These are phyloP conservation scores for Thymus mandschuricus DNA, from an alignment of 257 asterid genomes.

Conservation along the genomic window DNA sequence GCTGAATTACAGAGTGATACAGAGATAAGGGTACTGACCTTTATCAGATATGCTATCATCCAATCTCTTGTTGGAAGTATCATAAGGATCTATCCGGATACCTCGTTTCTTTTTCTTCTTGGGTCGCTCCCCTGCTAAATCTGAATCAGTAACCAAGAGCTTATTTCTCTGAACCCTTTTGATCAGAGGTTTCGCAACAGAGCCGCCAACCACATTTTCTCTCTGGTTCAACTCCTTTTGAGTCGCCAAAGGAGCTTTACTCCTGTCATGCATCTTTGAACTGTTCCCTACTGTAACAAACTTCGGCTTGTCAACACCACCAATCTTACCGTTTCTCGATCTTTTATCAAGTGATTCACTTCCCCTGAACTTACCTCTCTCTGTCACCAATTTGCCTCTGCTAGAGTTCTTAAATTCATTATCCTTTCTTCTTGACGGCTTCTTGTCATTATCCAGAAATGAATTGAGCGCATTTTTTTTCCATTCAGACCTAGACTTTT, in stretches of 20 bases:
- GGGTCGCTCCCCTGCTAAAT: conserved; percentile 42
- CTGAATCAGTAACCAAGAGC: conserved; percentile 40
- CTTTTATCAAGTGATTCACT: conserved; percentile 39
- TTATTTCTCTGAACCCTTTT: conserved; percentile 50
- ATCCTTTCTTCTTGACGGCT: conserved; percentile 34
- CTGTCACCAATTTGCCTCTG: conserved; percentile 27
- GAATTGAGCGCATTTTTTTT: conserved; percentile 22
- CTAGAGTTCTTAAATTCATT: conserved; percentile 30
- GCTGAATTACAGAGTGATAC: conserved; percentile 4
- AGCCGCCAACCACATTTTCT: conserved; percentile 37
- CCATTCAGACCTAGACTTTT: conserved; percentile 34
- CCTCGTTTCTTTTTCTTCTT: conserved; percentile 66
- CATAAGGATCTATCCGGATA: conserved; percentile 76
- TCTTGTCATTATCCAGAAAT: conserved; percentile 33
- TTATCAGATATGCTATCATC: conserved; percentile 55
- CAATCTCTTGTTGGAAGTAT: conserved; percentile 85
- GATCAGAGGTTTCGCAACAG: conserved; percentile 40
- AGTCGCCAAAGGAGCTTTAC: conserved; percentile 35
- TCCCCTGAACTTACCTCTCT: conserved; percentile 36
- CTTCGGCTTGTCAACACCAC: conserved; percentile 32
- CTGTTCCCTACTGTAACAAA: conserved; percentile 33
- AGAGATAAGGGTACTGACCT: conserved; percentile 49
- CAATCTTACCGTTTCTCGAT: conserved; percentile 32
- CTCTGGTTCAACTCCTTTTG: conserved; percentile 36
- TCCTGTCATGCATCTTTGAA: conserved; percentile 27